Base-by-base conservation (phyloP, 441 rosid species). In the Pelargonium fulgidum region DNA sequence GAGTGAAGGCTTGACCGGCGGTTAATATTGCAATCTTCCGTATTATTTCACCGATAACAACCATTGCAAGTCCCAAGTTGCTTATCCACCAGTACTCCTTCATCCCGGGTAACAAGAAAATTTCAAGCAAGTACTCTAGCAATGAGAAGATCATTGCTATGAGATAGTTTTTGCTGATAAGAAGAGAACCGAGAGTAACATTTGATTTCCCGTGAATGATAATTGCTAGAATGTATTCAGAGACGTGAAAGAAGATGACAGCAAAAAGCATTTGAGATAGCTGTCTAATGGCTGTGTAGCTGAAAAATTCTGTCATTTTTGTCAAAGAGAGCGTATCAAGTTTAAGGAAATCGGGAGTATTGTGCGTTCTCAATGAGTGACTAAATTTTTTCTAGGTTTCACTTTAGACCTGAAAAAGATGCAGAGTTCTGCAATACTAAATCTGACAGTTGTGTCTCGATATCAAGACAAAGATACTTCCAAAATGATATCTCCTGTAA, bases 1-100 rank as follows among this genome's bases (percentile, higher is more conserved):
- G 98, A 0, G 96, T 87, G 76, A 88, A 92, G 5, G 91, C 77
- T 19, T 4, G 77, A 16, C 93, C 90, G 8, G 93, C 98, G 50
- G 93, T 88, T 64, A 88, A 71, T 42, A 90, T 79, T 0, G 93
- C 93, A 75, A 78, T 22, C 71, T 86, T 90, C 66, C 89, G 68
- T 56, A 87, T 82, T 59, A 80, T 65, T 80, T 92, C 93, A 13
- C 97, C 97, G 1, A 78, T 36, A 7, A 84, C 16, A 69, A 92
- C 82, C 82, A 85, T 74, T 12, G 77, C 73, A 65, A 92, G 85
- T 29, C 97, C 98, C 1, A 76, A 20, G 70, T 84, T 82, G 84
- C 90, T 86, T 4, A 89, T 48, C 92, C 90, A 82, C 90, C 82
- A 73, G 76, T 69, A 66, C 70, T 86, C 79, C 80, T 92, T 92